Evolutionary conservation across 2,329 filamentous ascomycete genomes (phyloP).

Genomic region (Elsinoe perseae): DNA sequence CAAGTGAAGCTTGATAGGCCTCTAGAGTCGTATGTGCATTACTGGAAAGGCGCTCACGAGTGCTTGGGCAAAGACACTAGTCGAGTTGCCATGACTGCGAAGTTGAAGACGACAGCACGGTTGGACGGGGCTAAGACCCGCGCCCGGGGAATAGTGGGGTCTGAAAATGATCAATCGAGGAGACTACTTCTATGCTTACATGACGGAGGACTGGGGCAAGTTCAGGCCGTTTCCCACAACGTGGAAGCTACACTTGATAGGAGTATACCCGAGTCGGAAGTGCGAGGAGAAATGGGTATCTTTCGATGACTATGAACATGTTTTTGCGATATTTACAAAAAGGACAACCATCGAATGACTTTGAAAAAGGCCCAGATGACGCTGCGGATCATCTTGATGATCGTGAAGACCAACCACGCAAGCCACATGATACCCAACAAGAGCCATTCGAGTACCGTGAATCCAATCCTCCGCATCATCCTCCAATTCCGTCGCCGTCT

Average conservation of each 20-base stretch:
- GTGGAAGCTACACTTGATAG: constrained; percentile 19
- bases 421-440: constrained; percentile 89
- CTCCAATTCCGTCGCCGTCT: constrained; percentile 66
- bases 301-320: neutral
- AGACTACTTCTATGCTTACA: constrained; percentile 2
- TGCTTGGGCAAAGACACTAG: constrained; percentile 50
- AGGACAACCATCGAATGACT: constrained; percentile 72
- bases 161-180: constrained; percentile 52
- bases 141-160: constrained; percentile 56
- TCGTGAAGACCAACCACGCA: constrained; percentile 81
- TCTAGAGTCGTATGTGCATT: constrained; percentile 38
- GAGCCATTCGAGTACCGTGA: constrained; percentile 78
- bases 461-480: constrained; percentile 68
- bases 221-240: constrained; percentile 45
- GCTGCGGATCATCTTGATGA: constrained; percentile 59
- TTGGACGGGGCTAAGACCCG: constrained; percentile 54
- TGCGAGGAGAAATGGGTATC: neutral
- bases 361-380: constrained; percentile 52
- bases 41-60: constrained; percentile 51
- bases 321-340: constrained; percentile 50
- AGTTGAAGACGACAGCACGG: constrained; percentile 59
- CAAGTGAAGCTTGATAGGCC: constrained; percentile 33
- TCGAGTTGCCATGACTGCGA: constrained; percentile 53
- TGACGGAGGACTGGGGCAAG: constrained; percentile 43
- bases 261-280: constrained; percentile 16